Base-by-base conservation (phyloP, 2,329 filamentous ascomycete species). In the Colletotrichum cuscutae region DNA sequence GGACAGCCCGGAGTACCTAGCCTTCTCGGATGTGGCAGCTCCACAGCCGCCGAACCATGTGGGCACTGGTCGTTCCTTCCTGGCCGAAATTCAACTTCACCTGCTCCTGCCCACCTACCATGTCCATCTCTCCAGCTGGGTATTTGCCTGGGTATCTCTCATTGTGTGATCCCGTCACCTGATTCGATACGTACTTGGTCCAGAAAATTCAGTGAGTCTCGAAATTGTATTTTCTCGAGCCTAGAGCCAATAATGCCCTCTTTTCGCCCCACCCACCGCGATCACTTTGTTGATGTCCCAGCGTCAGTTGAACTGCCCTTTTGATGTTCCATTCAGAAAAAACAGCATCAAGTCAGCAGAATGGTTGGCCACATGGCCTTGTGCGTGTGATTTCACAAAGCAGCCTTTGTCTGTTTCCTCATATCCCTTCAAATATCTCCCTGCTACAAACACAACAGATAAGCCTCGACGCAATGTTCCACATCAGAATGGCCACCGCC, bases 351-450 rank as follows among this genome's bases (percentile, higher is more conserved):
- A 8, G 42, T 46, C 7, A 1, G 4, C 9, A 46, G 42, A n/a
- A 19, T 4, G 3, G 1, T 46, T n/a, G 19, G 6, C 6, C 42
- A n/a, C 7, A n/a, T n/a, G 7, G 19, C 0, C 8, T 0, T 4
- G 19, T 3, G 9, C 1, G 9, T 19, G 19, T 19, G 15, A 19
- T n/a, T 3, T 15, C 19, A 49, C 19, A 49, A 49, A 49, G 42
- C 19, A n/a, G 2, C 19, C 7, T n/a, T 49, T 9, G 37, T 49
- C 42, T 46, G 19, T 46, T 8, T 3, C 19, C 7, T n/a, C 42
- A 19, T 2, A 46, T 46, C 19, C 42, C 42, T 3, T 19, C 1
- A 9, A n/a, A 9, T 15, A 19, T 3, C 42, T 8, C 19, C 42
- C 9, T 15, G 15, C 42, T 19, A 3, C 7, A 46, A 3, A 46